phyloP scores from a whole-genome alignment of 2,329 filamentous ascomycete species.

The Scolecobasidium constrictum region DNA sequence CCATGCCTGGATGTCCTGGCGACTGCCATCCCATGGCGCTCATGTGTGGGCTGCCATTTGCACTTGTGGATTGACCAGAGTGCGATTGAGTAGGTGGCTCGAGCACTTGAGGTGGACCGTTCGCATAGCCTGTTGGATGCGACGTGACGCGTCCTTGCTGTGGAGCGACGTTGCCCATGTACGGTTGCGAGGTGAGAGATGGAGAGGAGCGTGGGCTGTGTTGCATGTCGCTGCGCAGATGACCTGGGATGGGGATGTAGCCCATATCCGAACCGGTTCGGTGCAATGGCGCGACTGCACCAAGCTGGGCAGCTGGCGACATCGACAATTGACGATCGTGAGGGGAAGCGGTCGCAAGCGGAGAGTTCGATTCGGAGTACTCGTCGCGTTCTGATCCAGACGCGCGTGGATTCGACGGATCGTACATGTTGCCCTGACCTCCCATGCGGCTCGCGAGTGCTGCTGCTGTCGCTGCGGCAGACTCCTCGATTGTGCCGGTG shows the following conservation, averaged over 20 bases:
- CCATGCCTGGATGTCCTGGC: constrained; percentile 62
- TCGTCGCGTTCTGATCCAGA: constrained; percentile 60
- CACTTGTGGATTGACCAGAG: constrained; percentile 62
- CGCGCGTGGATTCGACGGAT: constrained; percentile 32
- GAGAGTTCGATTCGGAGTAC: constrained; percentile 61
- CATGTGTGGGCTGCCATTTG: constrained; percentile 81
- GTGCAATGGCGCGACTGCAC: constrained; percentile 56
- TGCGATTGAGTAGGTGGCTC: constrained; percentile 73
- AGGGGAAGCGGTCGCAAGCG: constrained; percentile 71
- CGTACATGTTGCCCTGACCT: constrained; percentile 3
- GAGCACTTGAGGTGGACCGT: constrained; percentile 68
- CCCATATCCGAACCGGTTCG: constrained; percentile 27
- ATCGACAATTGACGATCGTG: constrained; percentile 68
- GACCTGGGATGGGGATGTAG: constrained; percentile 62
- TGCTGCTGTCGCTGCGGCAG: constrained; percentile 77
- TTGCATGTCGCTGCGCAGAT: constrained; percentile 67
- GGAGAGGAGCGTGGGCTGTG: constrained; percentile 57
- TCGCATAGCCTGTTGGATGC: constrained; percentile 60
- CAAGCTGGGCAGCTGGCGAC: constrained; percentile 68
- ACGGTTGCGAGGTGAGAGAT: constrained; percentile 53
- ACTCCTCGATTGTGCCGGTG: constrained; percentile 88
- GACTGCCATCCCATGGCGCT: constrained; percentile 74
- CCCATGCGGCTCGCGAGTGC: constrained; percentile 52
- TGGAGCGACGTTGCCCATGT: constrained; percentile 41
- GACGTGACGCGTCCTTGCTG: constrained; percentile 56